Evolutionary conservation across 768 basidiomycete genomes (phyloP).

Genomic region (Leucosporidium yakuticum): DNA sequence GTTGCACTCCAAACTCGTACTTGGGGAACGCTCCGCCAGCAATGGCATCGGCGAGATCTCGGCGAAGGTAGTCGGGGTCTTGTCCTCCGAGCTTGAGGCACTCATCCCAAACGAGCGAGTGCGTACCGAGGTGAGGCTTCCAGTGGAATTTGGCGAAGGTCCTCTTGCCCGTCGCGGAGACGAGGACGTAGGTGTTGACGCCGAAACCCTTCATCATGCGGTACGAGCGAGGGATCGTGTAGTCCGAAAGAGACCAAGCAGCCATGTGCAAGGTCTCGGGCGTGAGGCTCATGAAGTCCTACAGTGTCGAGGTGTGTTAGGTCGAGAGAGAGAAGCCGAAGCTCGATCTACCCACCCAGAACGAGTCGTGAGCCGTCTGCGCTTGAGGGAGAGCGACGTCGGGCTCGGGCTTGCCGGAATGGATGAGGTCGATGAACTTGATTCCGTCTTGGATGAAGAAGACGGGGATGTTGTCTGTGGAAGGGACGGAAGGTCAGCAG

Average conservation of each 20-base stretch:
- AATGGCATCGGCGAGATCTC: slow-evolving; percentile 83
- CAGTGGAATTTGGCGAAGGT: slow-evolving; percentile 71
- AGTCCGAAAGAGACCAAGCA: slow-evolving; percentile 59
- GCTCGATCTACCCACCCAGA: too few relatives aligned
- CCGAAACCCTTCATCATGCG: slow-evolving; percentile 79
- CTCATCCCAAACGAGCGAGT: slow-evolving; percentile 83
- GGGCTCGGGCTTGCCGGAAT: slow-evolving; percentile 53
- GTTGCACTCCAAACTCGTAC: slow-evolving; percentile 73
- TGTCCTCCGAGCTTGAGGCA: slow-evolving; percentile 67
- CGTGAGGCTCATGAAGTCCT: not conserved
- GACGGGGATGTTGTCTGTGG: slow-evolving; percentile 38
- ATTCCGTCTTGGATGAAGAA: slow-evolving; percentile 45
- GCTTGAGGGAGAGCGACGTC: slow-evolving; percentile 35
- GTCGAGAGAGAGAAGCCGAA: slow-evolving; percentile 54
- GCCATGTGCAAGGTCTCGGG: not conserved
- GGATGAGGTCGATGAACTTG: slow-evolving; percentile 75
- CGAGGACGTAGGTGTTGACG: slow-evolving; percentile 71
- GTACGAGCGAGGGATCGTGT: slow-evolving; percentile 74
- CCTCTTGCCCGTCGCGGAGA: slow-evolving; percentile 53
- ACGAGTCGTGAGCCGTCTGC: slow-evolving; percentile 63
- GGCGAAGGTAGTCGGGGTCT: slow-evolving; percentile 85
- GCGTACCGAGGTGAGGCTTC: slow-evolving; percentile 66
- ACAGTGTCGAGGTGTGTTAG: not conserved
- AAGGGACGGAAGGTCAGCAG: slow-evolving; percentile 23
- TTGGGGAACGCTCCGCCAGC: slow-evolving; percentile 62